Conservation (phyloP, 129 eudicot species). For the Rutidosis leptorrhynchoides region DNA sequence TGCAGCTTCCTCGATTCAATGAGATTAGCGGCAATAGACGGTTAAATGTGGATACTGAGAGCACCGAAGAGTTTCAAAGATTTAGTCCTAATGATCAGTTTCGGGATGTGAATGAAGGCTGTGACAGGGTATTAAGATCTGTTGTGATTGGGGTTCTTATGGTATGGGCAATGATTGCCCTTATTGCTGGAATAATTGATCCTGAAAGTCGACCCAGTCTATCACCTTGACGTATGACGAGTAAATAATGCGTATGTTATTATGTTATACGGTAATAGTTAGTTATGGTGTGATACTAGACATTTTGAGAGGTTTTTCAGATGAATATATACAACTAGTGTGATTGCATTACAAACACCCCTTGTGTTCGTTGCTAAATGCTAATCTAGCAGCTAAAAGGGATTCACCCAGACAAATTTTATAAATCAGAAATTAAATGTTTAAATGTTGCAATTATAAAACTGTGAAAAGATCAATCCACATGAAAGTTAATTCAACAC, state of each 20-base stretch:
- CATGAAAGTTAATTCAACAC: too few relatives aligned
- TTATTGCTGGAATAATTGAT: constrained; percentile 56
- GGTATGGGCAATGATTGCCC: constrained; percentile 65
- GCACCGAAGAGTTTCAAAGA: constrained; percentile 31
- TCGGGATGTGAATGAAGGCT: constrained; percentile 33
- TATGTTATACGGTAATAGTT: background rate
- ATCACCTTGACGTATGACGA: constrained; percentile 37
- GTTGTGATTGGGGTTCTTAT: constrained; percentile 77
- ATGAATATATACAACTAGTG: background rate
- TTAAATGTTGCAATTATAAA: too few relatives aligned
- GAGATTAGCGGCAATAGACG: constrained; percentile 22
- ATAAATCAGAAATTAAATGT: too few relatives aligned
- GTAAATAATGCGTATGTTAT: constrained; percentile 15
- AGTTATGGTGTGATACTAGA: background rate
- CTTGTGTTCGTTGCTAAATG: too few relatives aligned
- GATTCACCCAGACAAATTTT: too few relatives aligned
- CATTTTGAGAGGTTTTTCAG: background rate
- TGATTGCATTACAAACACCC: too few relatives aligned
- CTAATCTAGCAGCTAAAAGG: too few relatives aligned
- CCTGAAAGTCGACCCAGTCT: constrained; percentile 58
- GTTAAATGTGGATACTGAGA: constrained; percentile 23
- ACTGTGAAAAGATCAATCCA: too few relatives aligned
- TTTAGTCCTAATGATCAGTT: constrained; percentile 21
- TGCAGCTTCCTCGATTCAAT: constrained; percentile 21
- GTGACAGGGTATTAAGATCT: constrained; percentile 48